These are phyloP conservation scores for Pterocarpus macrocarpus DNA, from an alignment of 306 rosid species.

Conservation along the genomic window DNA sequence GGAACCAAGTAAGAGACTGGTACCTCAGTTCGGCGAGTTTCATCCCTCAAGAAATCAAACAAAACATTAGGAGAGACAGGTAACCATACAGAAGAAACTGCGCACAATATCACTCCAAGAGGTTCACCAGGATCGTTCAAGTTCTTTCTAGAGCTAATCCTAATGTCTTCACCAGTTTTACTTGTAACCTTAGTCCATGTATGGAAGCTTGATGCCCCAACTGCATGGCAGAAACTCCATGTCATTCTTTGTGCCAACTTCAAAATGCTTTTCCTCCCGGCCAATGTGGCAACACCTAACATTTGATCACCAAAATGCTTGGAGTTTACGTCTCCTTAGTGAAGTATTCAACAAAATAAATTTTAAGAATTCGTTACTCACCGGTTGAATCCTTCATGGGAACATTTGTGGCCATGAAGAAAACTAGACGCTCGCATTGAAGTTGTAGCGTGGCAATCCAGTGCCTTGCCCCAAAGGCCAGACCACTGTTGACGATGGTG, in stretches of 20 bases:
- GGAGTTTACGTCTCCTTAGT: not conserved
- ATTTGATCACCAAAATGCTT: not conserved
- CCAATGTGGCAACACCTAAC: conserved; percentile 88
- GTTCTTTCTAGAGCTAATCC: conserved; percentile 90
- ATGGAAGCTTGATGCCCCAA: conserved; percentile 90
- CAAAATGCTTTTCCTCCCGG: conserved; percentile 94
- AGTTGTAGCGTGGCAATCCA: conserved; percentile 93
- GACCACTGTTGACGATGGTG: conserved; percentile 77
- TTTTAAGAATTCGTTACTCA: conserved; percentile 12
- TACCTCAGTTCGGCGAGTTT: conserved; percentile 78
- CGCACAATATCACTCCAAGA: conserved; percentile 85
- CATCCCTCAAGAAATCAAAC: conserved; percentile 87
- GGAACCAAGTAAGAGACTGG: conserved; percentile 17
- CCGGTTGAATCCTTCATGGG: conserved; percentile 89
- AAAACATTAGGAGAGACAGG: conserved; percentile 71
- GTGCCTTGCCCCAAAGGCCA: conserved; percentile 94
- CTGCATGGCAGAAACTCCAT: conserved; percentile 75
- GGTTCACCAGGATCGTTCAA: conserved; percentile 95
- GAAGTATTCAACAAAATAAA: not conserved
- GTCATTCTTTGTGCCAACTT: conserved; percentile 97
- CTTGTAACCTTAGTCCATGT: conserved; percentile 82
- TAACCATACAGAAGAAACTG: conserved; percentile 94
- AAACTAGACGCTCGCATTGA: conserved; percentile 83
- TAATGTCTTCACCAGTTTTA: conserved; percentile 89
- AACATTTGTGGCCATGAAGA: conserved; percentile 96